Percentiles rank a stretch among this genome's conserved stretches.
phyloP scores from a whole-genome alignment of 1,139 yeast species.

The Candida buenavistaensis region DNA sequence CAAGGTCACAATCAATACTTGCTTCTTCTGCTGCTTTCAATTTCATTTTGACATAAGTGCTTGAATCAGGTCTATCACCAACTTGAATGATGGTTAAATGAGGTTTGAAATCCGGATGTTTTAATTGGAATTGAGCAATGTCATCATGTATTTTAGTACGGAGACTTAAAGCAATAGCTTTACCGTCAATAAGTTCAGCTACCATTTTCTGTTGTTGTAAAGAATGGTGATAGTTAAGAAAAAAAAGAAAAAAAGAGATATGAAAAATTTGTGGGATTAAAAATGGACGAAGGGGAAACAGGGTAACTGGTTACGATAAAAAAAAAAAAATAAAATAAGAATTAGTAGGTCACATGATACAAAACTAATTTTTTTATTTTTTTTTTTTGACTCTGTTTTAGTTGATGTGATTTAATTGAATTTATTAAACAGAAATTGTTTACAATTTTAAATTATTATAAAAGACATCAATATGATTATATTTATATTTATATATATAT shows the following conservation, averaged over 20 bases:
- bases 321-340: too few relatives aligned
- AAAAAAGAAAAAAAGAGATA: conserved; percentile 4
- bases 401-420: too few relatives aligned
- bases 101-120: conserved; percentile 69
- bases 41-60: conserved; percentile 95
- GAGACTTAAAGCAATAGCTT: conserved; percentile 60
- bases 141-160: conserved; percentile 53
- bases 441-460: too few relatives aligned
- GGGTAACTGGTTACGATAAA: too few relatives aligned
- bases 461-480: too few relatives aligned
- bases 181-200: conserved; percentile 63
- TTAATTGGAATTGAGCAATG: conserved; percentile 53
- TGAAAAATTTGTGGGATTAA: conserved; percentile 1
- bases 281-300: too few relatives aligned
- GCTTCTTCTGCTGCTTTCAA: conserved; percentile 89
- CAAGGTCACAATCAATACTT: conserved; percentile 67
- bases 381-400: too few relatives aligned
- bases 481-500: too few relatives aligned
- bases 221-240: neutral
- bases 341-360: too few relatives aligned
- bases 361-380: too few relatives aligned
- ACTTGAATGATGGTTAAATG: conserved; percentile 84
- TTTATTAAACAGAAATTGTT: too few relatives aligned
- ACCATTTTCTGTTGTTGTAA: conserved; percentile 22
- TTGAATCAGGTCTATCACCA: conserved; percentile 86